These are phyloP conservation scores for Kwoniella bestiolae DNA, from an alignment of 768 basidiomycete species.

Conservation along the genomic window DNA sequence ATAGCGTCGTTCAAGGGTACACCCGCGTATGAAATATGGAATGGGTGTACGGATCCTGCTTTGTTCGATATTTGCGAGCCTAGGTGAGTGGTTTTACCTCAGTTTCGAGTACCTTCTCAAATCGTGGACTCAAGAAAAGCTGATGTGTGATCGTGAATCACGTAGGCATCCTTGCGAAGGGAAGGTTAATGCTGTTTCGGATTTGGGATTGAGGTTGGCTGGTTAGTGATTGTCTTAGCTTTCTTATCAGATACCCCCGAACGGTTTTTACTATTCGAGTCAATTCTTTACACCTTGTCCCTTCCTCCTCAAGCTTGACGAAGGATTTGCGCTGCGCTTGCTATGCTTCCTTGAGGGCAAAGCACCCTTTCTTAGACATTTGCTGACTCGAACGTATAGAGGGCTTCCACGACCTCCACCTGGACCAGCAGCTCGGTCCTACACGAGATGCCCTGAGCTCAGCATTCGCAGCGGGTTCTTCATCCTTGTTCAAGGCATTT, in stretches of 20 bases:
- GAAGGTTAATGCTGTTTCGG: constrained; percentile 83
- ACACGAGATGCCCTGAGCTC: constrained; percentile 84
- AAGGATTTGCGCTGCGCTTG: too few relatives aligned
- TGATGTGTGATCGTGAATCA: neutral
- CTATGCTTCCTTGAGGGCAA: too few relatives aligned
- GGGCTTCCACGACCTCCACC: constrained; percentile 88
- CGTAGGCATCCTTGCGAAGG: constrained; percentile 89
- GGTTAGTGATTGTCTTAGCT: constrained; percentile 47
- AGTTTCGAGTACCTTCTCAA: neutral
- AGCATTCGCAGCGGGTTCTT: constrained; percentile 73
- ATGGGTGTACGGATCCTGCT: constrained; percentile 83
- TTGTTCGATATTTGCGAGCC: constrained; percentile 96
- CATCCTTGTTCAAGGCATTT: constrained; percentile 84
- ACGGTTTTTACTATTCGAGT: too few relatives aligned
- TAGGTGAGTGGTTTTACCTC: constrained; percentile 62
- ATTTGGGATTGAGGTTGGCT: constrained; percentile 85
- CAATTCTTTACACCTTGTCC: too few relatives aligned
- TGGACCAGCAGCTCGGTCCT: constrained; percentile 92
- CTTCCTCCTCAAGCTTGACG: too few relatives aligned
- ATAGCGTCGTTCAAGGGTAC: constrained; percentile 85
- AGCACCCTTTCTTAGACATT: too few relatives aligned
- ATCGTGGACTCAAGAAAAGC: too few relatives aligned
- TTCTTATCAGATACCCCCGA: too few relatives aligned
- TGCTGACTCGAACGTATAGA: too few relatives aligned
- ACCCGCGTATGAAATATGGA: constrained; percentile 87